These are phyloP conservation scores for Fusarium torulosum DNA, from an alignment of 2,329 filamentous ascomycete species.

Conservation along the genomic window DNA sequence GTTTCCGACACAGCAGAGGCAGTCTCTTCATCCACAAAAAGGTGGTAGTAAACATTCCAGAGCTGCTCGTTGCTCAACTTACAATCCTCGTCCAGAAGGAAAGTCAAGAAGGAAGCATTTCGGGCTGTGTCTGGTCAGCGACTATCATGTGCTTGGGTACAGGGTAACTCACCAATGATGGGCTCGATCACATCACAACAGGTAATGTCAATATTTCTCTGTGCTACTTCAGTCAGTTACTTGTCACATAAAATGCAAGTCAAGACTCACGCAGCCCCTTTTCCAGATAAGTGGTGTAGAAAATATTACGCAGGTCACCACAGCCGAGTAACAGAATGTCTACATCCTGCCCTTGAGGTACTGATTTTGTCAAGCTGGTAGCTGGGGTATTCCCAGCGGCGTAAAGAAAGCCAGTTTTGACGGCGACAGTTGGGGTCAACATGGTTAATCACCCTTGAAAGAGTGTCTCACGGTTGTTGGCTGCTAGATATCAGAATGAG, in stretches of 20 bases:
- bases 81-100: constrained; percentile 60
- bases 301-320: constrained; percentile 67
- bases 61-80: constrained; percentile 48
- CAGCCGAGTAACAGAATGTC: constrained; percentile 67
- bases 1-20: constrained; percentile 57
- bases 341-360: constrained; percentile 64
- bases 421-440: constrained; percentile 55
- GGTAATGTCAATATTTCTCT: constrained; percentile 65
- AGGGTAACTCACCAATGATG: constrained; percentile 60
- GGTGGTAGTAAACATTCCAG: constrained; percentile 70
- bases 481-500: not conserved
- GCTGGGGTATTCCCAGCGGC: constrained; percentile 69
- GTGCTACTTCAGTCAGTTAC: constrained; percentile 49
- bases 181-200: constrained; percentile 66
- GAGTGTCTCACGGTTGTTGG: too few relatives aligned
- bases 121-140: constrained; percentile 57
- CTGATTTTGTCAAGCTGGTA: constrained; percentile 59
- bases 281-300: constrained; percentile 65
- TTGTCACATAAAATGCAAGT: not conserved
- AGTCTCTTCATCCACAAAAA: constrained; percentile 58
- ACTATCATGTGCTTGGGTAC: not conserved
- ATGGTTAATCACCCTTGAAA: constrained; percentile 44
- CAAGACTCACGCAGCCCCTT: constrained; percentile 52
- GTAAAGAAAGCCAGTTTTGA: constrained; percentile 55
- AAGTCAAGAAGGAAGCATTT: constrained; percentile 65